Conservation (phyloP, 2,329 filamentous ascomycete genomes). For the Arthrobotrys sphaeroides region DNA sequence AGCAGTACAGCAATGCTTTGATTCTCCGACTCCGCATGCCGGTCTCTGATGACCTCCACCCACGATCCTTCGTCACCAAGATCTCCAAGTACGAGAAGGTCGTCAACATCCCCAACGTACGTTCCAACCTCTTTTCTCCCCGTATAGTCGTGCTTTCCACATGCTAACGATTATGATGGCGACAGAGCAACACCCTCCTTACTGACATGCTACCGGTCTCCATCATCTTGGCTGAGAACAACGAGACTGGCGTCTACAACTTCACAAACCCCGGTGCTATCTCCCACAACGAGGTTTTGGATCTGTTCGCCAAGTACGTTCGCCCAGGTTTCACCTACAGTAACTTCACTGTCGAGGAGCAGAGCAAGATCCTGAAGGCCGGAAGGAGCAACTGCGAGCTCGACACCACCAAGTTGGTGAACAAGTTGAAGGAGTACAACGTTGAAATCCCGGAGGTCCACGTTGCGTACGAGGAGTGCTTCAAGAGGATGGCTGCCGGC, state of each 20-base stretch:
- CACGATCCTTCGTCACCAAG: constrained; percentile 75
- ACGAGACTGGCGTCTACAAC: constrained; percentile 73
- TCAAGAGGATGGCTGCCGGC: constrained; percentile 71
- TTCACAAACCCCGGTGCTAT: constrained; percentile 74
- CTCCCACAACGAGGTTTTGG: constrained; percentile 75
- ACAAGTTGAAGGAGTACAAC: constrained; percentile 70
- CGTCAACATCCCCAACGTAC: constrained; percentile 72
- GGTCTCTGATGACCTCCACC: constrained; percentile 73
- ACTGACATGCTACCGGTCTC: constrained; percentile 72
- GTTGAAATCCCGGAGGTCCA: constrained; percentile 71
- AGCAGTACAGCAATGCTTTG: constrained; percentile 70
- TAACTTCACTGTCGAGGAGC: constrained; percentile 74
- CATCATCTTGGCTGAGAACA: constrained; percentile 70
- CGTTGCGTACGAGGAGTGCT: constrained; percentile 69
- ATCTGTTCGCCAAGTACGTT: constrained; percentile 71
- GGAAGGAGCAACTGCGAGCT: constrained; percentile 73
- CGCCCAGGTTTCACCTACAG: constrained; percentile 70
- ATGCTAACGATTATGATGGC: background rate
- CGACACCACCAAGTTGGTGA: constrained; percentile 70
- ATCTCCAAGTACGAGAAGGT: constrained; percentile 72
- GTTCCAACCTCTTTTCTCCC: background rate
- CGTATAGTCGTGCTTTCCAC: background rate
- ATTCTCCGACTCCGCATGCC: constrained; percentile 76
- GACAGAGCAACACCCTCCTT: constrained; percentile 69
- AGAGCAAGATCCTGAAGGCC: constrained; percentile 74